A percentile compares a stretch with the other conserved stretches of the same genome.
phyloP scores from a whole-genome alignment of 2,329 filamentous ascomycete genomes.

The Sporothrix sp. region DNA sequence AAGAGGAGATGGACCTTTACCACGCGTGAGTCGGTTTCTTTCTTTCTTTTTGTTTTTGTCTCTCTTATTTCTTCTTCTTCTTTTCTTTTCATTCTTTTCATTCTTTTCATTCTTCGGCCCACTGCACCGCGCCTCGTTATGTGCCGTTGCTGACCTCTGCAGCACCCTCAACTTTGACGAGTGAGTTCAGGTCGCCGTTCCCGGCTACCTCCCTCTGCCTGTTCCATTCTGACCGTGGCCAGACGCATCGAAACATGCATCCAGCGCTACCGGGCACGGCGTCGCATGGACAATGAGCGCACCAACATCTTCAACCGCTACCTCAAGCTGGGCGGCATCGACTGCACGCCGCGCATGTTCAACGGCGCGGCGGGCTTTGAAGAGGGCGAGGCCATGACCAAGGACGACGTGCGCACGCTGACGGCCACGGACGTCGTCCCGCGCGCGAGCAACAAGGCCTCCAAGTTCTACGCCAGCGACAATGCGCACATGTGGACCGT shows the following conservation, averaged over 20 bases:
- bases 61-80: background rate
- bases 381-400: conserved; percentile 47
- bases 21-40: conserved; percentile 37
- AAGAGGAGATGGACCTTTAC: conserved; percentile 60
- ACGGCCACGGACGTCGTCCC: conserved; percentile 53
- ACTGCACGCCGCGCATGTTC: conserved; percentile 48
- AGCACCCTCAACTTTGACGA: conserved; percentile 14
- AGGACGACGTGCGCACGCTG: conserved; percentile 53
- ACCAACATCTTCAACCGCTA: conserved; percentile 66
- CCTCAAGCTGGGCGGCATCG: conserved; percentile 72
- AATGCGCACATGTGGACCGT: conserved; percentile 56
- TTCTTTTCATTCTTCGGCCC: background rate
- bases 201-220: conserved; percentile 32
- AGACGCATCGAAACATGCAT: conserved; percentile 81
- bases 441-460: conserved; percentile 28
- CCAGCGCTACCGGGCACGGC: conserved; percentile 66
- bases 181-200: conserved; percentile 20
- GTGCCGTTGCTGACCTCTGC: too few relatives aligned
- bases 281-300: conserved; percentile 59
- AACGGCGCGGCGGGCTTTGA: conserved; percentile 42
- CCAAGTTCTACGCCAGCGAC: conserved; percentile 41
- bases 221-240: conserved; percentile 4
- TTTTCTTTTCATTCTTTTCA: background rate
- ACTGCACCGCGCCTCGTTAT: too few relatives aligned
- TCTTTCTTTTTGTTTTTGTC: background rate